These are phyloP conservation scores for Phaffomyces opuntiae DNA, from an alignment of 805 yeast species.

Conservation along the genomic window DNA sequence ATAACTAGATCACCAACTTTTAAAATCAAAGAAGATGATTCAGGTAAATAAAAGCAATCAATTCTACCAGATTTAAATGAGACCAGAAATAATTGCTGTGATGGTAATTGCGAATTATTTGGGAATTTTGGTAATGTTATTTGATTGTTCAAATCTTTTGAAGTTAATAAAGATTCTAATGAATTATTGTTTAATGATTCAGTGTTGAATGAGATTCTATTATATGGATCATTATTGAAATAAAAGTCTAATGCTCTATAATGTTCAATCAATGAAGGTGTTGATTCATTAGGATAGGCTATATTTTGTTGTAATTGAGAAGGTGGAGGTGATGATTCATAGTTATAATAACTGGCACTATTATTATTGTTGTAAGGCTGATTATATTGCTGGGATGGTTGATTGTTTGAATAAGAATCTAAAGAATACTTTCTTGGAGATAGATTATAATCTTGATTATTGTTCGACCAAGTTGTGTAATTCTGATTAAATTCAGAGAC, in stretches of 20 bases:
- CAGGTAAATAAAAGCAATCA: conserved; percentile 66
- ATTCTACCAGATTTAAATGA: conserved; percentile 74
- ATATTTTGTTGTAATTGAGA: neutral
- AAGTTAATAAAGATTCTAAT: conserved; percentile 4
- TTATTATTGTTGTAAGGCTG: conserved; percentile 3
- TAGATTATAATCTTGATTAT: conserved; percentile 1
- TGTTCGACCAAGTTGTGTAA: conserved; percentile 6
- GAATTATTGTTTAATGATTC: conserved; percentile 5
- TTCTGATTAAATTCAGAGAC: conserved; percentile 5
- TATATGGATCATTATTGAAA: conserved; percentile 19
- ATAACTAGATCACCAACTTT: conserved; percentile 62
- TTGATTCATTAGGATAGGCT: conserved; percentile 12
- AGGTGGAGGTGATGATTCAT: neutral
- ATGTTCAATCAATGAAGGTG: conserved; percentile 10
- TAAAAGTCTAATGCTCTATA: conserved; percentile 19
- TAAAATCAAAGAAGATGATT: conserved; percentile 26
- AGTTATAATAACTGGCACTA: neutral
- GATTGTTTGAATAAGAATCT: conserved; percentile 3
- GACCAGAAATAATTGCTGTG: conserved; percentile 46
- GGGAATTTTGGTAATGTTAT: conserved; percentile 17
- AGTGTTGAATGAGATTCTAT: conserved; percentile 16
- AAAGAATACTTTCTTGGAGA: conserved; percentile 15
- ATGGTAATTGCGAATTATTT: conserved; percentile 17
- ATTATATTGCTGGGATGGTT: conserved; percentile 1
- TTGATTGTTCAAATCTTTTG: conserved; percentile 1